Evolutionary conservation across 2,329 filamentous ascomycete species (phyloP).

Genomic region (Cercospora sp.): DNA sequence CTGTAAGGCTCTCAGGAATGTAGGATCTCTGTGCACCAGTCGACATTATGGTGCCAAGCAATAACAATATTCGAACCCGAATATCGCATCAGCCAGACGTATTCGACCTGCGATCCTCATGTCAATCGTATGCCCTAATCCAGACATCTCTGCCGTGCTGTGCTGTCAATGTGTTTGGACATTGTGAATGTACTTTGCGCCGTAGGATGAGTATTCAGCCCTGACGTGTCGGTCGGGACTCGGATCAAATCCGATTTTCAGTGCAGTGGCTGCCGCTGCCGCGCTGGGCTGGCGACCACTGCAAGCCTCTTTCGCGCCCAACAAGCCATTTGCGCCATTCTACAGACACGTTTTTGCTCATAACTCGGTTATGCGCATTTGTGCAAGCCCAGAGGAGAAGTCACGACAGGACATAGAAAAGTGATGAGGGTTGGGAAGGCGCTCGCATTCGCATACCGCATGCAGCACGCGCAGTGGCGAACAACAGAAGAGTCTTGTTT

Average conservation of each 20-base stretch:
- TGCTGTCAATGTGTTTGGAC: background rate
- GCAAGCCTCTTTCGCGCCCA: background rate
- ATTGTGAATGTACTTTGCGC: background rate
- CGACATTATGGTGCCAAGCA: background rate
- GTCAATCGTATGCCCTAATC: background rate
- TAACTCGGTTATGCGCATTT: background rate
- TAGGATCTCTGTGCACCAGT: background rate
- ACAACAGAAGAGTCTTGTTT: background rate
- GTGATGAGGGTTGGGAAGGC: background rate
- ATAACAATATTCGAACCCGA: background rate
- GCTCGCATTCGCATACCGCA: background rate
- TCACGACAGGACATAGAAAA: background rate
- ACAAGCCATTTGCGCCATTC: constrained; percentile 7
- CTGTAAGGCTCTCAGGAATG: background rate
- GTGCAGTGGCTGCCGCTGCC: background rate
- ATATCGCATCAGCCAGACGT: background rate
- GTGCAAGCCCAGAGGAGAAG: background rate
- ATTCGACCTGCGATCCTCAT: background rate
- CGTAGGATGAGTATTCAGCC: background rate
- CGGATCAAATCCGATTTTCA: background rate
- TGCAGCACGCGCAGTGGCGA: background rate
- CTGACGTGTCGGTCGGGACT: background rate
- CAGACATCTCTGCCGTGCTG: background rate
- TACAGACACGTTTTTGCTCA: background rate
- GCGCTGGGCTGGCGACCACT: background rate